Percentiles rank a stretch among this genome's conserved stretches.
phyloP scores from a whole-genome alignment of 1,284 basidiomycete species.

The Flammula alnicola region DNA sequence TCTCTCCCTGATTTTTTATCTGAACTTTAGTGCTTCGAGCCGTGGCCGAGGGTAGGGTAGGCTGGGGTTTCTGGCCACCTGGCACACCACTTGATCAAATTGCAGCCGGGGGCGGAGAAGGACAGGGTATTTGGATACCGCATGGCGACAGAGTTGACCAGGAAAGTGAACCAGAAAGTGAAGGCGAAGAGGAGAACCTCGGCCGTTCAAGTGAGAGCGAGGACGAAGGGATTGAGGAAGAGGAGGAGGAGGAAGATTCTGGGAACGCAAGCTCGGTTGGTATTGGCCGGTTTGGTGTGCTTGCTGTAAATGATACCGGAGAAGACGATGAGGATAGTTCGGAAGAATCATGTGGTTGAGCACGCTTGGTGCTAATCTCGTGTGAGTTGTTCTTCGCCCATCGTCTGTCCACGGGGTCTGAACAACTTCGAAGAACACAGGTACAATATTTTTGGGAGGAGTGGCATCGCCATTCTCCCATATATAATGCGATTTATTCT shows the following conservation, averaged over 20 bases:
- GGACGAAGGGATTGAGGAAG: constrained; percentile 34
- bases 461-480: too few relatives aligned
- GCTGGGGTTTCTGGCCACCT: constrained; percentile 88
- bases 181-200: constrained; percentile 33
- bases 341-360: constrained; percentile 5
- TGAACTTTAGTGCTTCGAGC: constrained; percentile 67
- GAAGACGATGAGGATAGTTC: constrained; percentile 29
- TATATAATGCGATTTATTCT: not conserved
- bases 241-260: constrained; percentile 34
- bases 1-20: constrained; percentile 3
- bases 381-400: not conserved
- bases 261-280: constrained; percentile 31
- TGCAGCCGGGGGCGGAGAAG: constrained; percentile 32
- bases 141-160: constrained; percentile 32
- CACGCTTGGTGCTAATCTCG: not conserved
- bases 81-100: constrained; percentile 39
- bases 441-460: not conserved
- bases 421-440: not conserved
- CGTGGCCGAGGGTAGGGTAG: constrained; percentile 78
- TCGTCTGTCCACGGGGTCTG: not conserved
- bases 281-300: constrained; percentile 43
- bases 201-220: constrained; percentile 33
- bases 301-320: constrained; percentile 33
- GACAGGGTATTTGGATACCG: constrained; percentile 64
- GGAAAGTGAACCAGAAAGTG: constrained; percentile 30